Conservation (phyloP, 1,284 basidiomycete species). For the Puccinia horiana region DNA sequence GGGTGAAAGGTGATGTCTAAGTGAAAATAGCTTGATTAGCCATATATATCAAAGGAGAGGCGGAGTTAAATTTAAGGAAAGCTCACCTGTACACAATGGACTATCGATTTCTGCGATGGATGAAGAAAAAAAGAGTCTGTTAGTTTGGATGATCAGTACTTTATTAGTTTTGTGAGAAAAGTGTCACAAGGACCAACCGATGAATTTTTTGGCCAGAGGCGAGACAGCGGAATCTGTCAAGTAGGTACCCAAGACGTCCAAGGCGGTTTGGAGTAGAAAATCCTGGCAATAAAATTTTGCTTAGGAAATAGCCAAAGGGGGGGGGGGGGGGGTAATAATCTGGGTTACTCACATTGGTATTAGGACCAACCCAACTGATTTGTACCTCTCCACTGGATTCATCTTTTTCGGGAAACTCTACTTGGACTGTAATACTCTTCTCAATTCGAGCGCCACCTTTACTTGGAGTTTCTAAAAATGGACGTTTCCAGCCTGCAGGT, state of each 20-base stretch:
- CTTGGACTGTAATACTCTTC: slow-evolving; percentile 66
- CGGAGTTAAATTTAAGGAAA: slow-evolving; percentile 19
- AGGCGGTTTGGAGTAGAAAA: slow-evolving; percentile 32
- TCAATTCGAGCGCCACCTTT: slow-evolving; percentile 67
- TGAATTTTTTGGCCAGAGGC: slow-evolving; percentile 48
- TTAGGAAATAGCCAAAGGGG: slow-evolving; percentile 9
- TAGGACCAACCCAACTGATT: slow-evolving; percentile 77
- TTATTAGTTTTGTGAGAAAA: neutral
- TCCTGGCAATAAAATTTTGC: slow-evolving; percentile 8
- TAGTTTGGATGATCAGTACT: neutral
- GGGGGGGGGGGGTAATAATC: slow-evolving; percentile 8
- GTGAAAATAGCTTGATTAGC: slow-evolving; percentile 58
- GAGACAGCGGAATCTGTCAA: slow-evolving; percentile 56
- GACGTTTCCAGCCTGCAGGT: slow-evolving; percentile 82
- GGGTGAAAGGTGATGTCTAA: slow-evolving; percentile 78
- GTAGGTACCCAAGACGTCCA: slow-evolving; percentile 53
- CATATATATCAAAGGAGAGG: neutral
- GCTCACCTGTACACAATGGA: slow-evolving; percentile 72
- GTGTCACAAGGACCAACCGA: slow-evolving; percentile 15
- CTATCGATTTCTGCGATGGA: slow-evolving; percentile 90
- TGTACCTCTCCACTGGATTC: slow-evolving; percentile 88
- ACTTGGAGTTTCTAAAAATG: slow-evolving; percentile 86
- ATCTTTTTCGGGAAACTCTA: slow-evolving; percentile 97
- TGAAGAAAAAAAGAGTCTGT: slow-evolving; percentile 69
- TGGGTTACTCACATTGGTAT: slow-evolving; percentile 68